Conservation (phyloP, 257 asterid species). For the Primulina tabacum region DNA sequence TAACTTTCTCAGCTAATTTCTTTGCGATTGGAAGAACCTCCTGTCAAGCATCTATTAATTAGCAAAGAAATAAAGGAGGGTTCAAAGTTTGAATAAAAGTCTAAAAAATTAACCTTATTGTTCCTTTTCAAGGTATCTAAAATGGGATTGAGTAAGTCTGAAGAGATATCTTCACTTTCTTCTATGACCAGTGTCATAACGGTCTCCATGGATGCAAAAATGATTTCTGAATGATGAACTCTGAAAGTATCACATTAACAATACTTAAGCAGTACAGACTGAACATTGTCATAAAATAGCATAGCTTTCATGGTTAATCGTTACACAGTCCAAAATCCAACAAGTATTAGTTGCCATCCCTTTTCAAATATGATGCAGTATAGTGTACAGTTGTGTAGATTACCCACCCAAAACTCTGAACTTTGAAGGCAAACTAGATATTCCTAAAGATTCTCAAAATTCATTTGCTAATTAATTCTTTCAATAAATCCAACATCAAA, state of each 20-base stretch:
- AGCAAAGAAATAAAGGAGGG: conserved; percentile 19
- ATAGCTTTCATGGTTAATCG: background rate
- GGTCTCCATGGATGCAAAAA: conserved; percentile 67
- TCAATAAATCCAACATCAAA: conserved; percentile 7
- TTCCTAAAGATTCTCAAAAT: background rate
- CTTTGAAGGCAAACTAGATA: conserved; percentile 1
- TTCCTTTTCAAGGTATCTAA: conserved; percentile 62
- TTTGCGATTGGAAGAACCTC: conserved; percentile 56
- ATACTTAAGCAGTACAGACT: conserved; percentile 23
- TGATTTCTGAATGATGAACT: conserved; percentile 51
- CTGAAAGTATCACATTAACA: conserved; percentile 43
- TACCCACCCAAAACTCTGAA: conserved; percentile 3
- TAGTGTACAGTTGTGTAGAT: conserved; percentile 5
- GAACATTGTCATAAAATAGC: background rate
- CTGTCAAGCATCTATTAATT: conserved; percentile 37
- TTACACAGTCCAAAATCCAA: conserved; percentile 6
- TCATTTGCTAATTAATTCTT: background rate
- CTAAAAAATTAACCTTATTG: conserved; percentile 54
- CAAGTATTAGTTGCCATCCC: conserved; percentile 4
- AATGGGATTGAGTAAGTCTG: conserved; percentile 63
- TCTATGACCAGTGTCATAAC: conserved; percentile 59
- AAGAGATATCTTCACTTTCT: conserved; percentile 87
- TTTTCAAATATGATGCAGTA: conserved; percentile 1
- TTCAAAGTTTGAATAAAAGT: background rate
- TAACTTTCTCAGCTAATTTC: conserved; percentile 71